A percentile compares a stretch with the other conserved stretches of the same genome.
These are phyloP conservation scores for Teratosphaeria nubilosa DNA, from an alignment of 2,329 filamentous ascomycete species.

Conservation along the genomic window DNA sequence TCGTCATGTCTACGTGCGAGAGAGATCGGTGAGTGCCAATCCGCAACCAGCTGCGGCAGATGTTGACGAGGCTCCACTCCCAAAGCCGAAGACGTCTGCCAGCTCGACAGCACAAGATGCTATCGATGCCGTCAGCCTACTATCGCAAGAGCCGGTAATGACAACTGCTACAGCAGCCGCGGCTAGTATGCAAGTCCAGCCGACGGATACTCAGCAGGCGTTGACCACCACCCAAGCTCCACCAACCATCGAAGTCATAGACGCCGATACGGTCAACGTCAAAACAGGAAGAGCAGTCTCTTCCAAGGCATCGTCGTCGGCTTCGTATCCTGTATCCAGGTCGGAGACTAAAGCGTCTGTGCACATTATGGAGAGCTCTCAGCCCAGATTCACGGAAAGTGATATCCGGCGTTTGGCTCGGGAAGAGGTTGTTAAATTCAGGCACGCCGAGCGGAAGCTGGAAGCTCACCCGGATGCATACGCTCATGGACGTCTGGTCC, in stretches of 20 bases:
- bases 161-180: background rate
- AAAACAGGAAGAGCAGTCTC: background rate
- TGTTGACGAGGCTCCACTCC: background rate
- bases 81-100: slow-evolving; percentile 2
- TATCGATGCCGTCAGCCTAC: slow-evolving; percentile 7
- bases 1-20: slow-evolving; percentile 6
- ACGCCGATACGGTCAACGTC: background rate
- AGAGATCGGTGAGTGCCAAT: background rate
- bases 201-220: background rate
- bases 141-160: background rate
- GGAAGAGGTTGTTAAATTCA: slow-evolving; percentile 25
- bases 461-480: slow-evolving; percentile 21
- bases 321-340: background rate
- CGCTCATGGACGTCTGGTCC: slow-evolving; percentile 22
- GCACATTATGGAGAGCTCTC: background rate
- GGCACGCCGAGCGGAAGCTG: slow-evolving; percentile 24
- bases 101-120: slow-evolving; percentile 11
- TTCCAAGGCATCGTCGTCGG: background rate
- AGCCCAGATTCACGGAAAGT: slow-evolving; percentile 1
- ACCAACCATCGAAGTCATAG: background rate
- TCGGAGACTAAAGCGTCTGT: background rate
- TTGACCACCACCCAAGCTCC: background rate
- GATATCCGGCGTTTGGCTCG: slow-evolving; percentile 24
- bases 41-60: background rate
- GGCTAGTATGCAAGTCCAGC: background rate